These are phyloP conservation scores for Silybum marianum DNA, from an alignment of 129 eudicot genomes.

Conservation along the genomic window DNA sequence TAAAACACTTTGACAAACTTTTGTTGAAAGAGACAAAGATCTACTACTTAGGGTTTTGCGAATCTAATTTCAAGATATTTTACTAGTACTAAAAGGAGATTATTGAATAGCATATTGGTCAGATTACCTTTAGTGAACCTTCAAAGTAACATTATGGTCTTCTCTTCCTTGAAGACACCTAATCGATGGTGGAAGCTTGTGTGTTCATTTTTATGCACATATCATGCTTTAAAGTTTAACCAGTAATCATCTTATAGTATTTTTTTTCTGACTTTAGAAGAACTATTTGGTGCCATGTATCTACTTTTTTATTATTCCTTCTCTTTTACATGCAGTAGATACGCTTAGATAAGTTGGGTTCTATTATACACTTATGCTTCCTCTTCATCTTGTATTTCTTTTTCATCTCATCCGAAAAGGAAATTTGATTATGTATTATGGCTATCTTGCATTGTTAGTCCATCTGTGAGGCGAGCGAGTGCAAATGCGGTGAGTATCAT, in stretches of 20 bases:
- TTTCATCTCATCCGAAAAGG: constrained; percentile 1
- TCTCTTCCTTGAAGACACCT: neutral
- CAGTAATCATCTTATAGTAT: neutral
- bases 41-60: neutral
- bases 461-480: constrained; percentile 96
- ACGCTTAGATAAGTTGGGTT: constrained; percentile 15
- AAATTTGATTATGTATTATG: constrained; percentile 17
- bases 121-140: neutral
- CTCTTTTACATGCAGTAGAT: constrained; percentile 7
- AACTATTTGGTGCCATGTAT: neutral
- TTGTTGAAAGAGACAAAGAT: neutral
- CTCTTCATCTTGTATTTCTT: constrained; percentile 10
- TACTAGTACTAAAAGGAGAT: neutral
- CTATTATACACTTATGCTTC: neutral
- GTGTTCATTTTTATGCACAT: neutral
- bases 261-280: neutral
- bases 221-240: neutral
- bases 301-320: neutral
- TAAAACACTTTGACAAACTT: neutral
- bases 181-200: neutral
- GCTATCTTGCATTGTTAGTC: constrained; percentile 51
- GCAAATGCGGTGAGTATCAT: constrained; percentile 90
- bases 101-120: neutral
- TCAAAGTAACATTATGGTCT: neutral
- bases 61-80: neutral